These are phyloP conservation scores for Schizopora paradoxa DNA, from an alignment of 1,284 basidiomycete species.

Conservation along the genomic window DNA sequence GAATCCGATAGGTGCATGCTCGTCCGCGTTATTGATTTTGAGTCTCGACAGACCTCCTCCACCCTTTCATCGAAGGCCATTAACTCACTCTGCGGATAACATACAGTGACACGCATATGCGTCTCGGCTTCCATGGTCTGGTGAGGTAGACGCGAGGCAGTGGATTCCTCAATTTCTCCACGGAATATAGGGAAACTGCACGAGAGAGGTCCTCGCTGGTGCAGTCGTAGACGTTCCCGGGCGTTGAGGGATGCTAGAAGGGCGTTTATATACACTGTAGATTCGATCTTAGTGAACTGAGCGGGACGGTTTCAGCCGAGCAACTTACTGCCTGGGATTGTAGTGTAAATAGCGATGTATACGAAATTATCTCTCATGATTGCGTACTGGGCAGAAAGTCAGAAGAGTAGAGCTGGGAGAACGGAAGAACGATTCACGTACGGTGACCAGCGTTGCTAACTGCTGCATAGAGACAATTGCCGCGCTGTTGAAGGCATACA, in stretches of 20 bases:
- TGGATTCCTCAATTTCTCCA: no score
- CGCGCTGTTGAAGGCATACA: constrained; percentile 17
- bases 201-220: no score
- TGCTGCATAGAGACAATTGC: constrained; percentile 12
- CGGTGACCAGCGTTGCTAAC: constrained; percentile 15
- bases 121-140: no score
- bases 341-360: constrained; percentile 15
- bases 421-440: background rate
- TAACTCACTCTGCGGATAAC: no score
- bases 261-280: constrained; percentile 14
- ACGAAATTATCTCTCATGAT: constrained; percentile 15
- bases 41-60: no score
- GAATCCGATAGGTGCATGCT: no score
- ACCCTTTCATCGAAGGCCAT: no score
- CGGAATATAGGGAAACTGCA: no score
- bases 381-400: constrained; percentile 10
- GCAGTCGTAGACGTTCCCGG: no score
- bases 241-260: constrained; percentile 17
- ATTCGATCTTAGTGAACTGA: background rate
- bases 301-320: background rate
- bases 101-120: no score
- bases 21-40: no score
- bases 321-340: constrained; percentile 16
- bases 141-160: no score
- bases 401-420: background rate